These are phyloP conservation scores for Penicillium maclennaniae DNA, from an alignment of 495 filamentous ascomycete genomes.

Conservation along the genomic window DNA sequence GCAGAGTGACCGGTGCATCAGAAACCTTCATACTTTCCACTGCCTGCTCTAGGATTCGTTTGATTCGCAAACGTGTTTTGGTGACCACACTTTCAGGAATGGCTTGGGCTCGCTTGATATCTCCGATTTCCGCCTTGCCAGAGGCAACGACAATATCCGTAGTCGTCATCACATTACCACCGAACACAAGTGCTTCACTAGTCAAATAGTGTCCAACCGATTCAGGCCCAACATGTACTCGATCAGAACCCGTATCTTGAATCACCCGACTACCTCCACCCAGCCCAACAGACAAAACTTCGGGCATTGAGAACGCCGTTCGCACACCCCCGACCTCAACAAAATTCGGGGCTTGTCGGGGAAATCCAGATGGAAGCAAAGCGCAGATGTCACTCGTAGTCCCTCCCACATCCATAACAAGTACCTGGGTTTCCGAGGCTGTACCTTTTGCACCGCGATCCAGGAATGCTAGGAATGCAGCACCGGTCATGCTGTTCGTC, in stretches of 20 bases:
- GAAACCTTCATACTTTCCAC: conserved; percentile 13
- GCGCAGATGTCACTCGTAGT: conserved; percentile 55
- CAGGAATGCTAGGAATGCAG: conserved; percentile 33
- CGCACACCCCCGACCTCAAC: conserved; percentile 46
- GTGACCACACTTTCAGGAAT: neutral
- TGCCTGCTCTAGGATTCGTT: neutral
- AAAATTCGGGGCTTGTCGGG: conserved; percentile 47
- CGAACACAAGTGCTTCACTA: conserved; percentile 47
- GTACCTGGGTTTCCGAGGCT: conserved; percentile 3
- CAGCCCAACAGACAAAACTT: conserved; percentile 50
- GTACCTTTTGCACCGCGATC: conserved; percentile 1
- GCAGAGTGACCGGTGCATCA: conserved; percentile 14
- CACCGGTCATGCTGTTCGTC: conserved; percentile 51
- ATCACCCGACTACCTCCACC: conserved; percentile 52
- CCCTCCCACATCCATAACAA: conserved; percentile 34
- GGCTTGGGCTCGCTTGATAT: conserved; percentile 1
- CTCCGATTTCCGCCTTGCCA: conserved; percentile 32
- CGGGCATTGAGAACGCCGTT: conserved; percentile 52
- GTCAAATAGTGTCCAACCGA: conserved; percentile 19
- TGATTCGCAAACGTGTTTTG: neutral
- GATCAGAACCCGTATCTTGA: conserved; percentile 15
- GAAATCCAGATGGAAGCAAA: conserved; percentile 50
- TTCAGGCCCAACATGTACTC: neutral
- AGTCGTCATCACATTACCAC: conserved; percentile 47
- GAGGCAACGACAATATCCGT: conserved; percentile 46